Conservation (phyloP, 106 monocot genomes). For the Phalaenopsis equestris region DNA sequence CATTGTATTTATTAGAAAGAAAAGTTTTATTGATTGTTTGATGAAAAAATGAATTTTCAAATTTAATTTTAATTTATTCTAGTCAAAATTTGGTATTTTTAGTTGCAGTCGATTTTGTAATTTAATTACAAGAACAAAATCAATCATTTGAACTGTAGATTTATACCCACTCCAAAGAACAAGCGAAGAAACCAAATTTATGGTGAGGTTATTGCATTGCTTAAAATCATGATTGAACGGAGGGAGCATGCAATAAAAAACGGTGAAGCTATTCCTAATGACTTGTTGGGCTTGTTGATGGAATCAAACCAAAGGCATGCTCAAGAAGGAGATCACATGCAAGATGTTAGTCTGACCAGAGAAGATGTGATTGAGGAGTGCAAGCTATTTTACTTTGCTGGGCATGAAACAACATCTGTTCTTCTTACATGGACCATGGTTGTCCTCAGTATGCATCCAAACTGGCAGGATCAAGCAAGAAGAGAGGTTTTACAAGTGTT, state of each 20-base stretch:
- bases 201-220: constrained; percentile 26
- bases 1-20: no score
- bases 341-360: background rate
- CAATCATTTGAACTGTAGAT: constrained; percentile 1
- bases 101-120: background rate
- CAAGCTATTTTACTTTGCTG: constrained; percentile 76
- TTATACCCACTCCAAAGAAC: constrained; percentile 30
- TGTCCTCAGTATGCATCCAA: constrained; percentile 34
- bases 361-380: constrained; percentile 75
- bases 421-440: constrained; percentile 61
- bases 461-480: constrained; percentile 49
- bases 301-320: constrained; percentile 9
- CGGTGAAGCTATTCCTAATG: constrained; percentile 10
- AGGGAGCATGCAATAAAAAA: constrained; percentile 20
- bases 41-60: no score
- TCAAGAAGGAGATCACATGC: background rate
- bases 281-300: constrained; percentile 16
- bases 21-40: no score
- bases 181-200: constrained; percentile 19
- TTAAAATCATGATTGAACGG: constrained; percentile 39
- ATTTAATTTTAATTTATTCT: no score
- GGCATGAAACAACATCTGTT: constrained; percentile 49
- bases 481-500: constrained; percentile 44
- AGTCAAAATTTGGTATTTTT: no score
- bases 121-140: background rate